Percentiles rank a stretch among this genome's conserved stretches.
Evolutionary conservation across 345 rosid species (phyloP).

Genomic region (Euphorbia peplus): DNA sequence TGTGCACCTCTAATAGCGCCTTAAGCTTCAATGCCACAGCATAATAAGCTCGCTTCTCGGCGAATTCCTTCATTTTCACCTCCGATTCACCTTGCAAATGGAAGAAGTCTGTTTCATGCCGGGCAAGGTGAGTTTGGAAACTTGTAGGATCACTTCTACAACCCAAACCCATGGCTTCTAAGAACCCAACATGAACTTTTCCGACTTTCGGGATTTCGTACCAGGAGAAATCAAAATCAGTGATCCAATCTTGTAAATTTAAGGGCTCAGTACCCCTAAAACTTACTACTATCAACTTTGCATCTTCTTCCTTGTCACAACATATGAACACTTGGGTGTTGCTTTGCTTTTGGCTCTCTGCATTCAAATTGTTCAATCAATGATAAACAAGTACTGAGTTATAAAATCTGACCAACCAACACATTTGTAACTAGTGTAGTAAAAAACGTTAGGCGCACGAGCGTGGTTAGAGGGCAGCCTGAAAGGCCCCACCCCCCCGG

Average conservation of each 20-base stretch:
- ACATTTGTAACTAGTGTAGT: too few species aligned
- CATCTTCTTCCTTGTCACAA: slow-evolving; percentile 71
- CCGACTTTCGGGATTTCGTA: slow-evolving; percentile 68
- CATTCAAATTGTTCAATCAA: background rate
- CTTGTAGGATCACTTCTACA: slow-evolving; percentile 42
- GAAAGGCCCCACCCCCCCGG: too few species aligned
- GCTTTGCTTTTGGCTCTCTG: slow-evolving; percentile 33
- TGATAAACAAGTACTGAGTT: too few species aligned
- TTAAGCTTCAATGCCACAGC: slow-evolving; percentile 48
- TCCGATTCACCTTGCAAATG: slow-evolving; percentile 10
- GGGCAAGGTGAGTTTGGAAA: slow-evolving; percentile 41
- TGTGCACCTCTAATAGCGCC: slow-evolving; percentile 57
- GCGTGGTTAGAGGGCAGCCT: too few species aligned
- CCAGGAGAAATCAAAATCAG: slow-evolving; percentile 85
- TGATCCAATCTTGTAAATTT: slow-evolving; percentile 75
- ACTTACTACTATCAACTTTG: slow-evolving; percentile 67
- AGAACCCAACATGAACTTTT: slow-evolving; percentile 73
- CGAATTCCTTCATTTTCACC: slow-evolving; percentile 25
- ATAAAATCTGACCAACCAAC: background rate
- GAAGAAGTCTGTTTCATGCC: slow-evolving; percentile 15
- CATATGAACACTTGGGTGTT: slow-evolving; percentile 71
- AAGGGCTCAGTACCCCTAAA: slow-evolving; percentile 89
- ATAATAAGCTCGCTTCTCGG: slow-evolving; percentile 53
- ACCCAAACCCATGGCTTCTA: slow-evolving; percentile 85
- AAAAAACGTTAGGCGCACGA: too few species aligned